These are phyloP conservation scores for Persicaria maculosa DNA, from an alignment of 148 eudicot genomes.

Conservation along the genomic window DNA sequence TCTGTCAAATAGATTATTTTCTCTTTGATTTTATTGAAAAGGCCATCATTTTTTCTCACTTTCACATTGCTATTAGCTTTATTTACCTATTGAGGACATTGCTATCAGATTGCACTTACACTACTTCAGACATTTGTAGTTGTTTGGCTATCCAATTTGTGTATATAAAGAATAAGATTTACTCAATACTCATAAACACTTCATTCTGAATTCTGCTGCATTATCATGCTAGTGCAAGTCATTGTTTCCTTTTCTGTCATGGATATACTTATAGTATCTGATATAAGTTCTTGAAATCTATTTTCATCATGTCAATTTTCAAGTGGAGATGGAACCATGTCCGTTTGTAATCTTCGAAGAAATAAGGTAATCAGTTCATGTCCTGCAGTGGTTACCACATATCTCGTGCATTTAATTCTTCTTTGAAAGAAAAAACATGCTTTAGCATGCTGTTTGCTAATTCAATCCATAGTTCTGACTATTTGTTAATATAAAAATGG, in stretches of 20 bases:
- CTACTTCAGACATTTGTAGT: neutral
- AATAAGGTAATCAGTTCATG: constrained; percentile 50
- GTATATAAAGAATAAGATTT: neutral
- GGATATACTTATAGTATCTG: constrained; percentile 10
- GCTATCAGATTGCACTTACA: neutral
- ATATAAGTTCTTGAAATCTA: constrained; percentile 12
- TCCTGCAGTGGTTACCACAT: neutral
- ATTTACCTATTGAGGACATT: neutral
- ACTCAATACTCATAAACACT: neutral
- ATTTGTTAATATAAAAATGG: neutral
- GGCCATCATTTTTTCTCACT: neutral
- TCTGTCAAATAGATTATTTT: neutral
- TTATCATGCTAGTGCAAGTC: neutral
- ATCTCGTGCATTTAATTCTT: constrained; percentile 1
- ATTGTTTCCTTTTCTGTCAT: neutral
- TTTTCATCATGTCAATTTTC: constrained; percentile 13
- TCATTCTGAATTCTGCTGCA: neutral
- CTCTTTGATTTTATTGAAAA: neutral
- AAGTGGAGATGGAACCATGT: constrained; percentile 94
- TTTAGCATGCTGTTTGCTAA: constrained; percentile 7
- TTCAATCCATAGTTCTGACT: constrained; percentile 8
- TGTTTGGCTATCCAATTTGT: neutral
- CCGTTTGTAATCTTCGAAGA: constrained; percentile 87
- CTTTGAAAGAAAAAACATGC: neutral
- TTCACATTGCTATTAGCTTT: neutral